A percentile compares a stretch with the other conserved stretches of the same genome.
Conservation (phyloP, 176 grass and related monocot genomes). For the Rhynchospora pubera region DNA sequence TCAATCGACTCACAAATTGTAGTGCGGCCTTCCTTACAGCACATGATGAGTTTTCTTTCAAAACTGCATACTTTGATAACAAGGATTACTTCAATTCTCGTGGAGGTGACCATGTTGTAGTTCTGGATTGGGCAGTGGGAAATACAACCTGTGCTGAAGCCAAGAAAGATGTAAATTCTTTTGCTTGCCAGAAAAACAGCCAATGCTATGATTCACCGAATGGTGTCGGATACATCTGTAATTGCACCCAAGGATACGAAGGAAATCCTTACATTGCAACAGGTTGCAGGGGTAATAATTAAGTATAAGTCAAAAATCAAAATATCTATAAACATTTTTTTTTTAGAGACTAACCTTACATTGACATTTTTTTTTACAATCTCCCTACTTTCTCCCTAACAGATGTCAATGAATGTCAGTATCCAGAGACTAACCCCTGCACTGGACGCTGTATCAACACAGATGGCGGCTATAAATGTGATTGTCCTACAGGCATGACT, state of each 20-base stretch:
- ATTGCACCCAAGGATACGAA: slow-evolving; percentile 24
- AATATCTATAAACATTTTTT: too few relatives aligned
- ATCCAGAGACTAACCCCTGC: neutral
- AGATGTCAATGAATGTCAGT: slow-evolving; percentile 23
- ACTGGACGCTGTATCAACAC: neutral
- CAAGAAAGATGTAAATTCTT: neutral
- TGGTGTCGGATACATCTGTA: slow-evolving; percentile 33
- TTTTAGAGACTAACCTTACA: neutral
- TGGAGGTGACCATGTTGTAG: neutral
- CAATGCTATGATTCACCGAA: slow-evolving; percentile 12
- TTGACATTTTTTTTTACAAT: too few relatives aligned
- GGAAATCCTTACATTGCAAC: slow-evolving; percentile 30
- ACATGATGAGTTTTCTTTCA: slow-evolving; percentile 9
- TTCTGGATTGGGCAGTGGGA: slow-evolving; percentile 34
- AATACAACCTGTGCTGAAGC: slow-evolving; percentile 18
- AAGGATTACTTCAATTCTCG: too few relatives aligned
- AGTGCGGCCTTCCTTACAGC: neutral
- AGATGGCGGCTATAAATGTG: neutral
- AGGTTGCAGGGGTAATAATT: slow-evolving; percentile 33
- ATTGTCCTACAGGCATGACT: neutral
- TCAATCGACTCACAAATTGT: neutral
- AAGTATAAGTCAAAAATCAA: too few relatives aligned
- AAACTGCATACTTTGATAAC: neutral
- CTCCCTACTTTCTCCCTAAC: neutral
- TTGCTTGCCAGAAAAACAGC: slow-evolving; percentile 12